Evolutionary conservation across 1,139 yeast species (phyloP).

Genomic region (Taphrina populina): DNA sequence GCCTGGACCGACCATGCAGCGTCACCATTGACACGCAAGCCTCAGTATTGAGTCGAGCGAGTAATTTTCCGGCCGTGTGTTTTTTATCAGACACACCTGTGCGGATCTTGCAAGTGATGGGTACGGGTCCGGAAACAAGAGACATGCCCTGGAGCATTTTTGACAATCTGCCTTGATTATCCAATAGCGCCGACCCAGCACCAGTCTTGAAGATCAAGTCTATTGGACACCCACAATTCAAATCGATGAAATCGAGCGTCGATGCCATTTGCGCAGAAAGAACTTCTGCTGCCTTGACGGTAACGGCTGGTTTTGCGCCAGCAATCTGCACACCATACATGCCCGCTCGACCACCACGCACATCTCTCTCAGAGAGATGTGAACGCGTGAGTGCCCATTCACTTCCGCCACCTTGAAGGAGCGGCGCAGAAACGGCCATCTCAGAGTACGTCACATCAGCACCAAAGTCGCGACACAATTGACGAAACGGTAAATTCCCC

Average conservation of each 20-base stretch:
- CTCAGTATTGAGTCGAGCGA: slow-evolving; percentile 67
- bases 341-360: slow-evolving; percentile 30
- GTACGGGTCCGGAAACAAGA: slow-evolving; percentile 81
- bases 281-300: slow-evolving; percentile 84
- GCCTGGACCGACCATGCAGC: slow-evolving; percentile 92
- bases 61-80: slow-evolving; percentile 78
- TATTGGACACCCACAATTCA: slow-evolving; percentile 97
- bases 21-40: slow-evolving; percentile 89
- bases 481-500: slow-evolving; percentile 91
- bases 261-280: slow-evolving; percentile 49
- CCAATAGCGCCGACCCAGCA: slow-evolving; percentile 91
- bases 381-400: slow-evolving; percentile 98
- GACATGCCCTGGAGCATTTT: slow-evolving; percentile 86
- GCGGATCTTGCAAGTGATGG: slow-evolving; percentile 86
- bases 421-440: slow-evolving; percentile 87
- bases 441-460: slow-evolving; percentile 93
- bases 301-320: slow-evolving; percentile 88
- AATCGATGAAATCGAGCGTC: slow-evolving; percentile 64
- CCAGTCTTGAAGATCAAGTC: slow-evolving; percentile 71
- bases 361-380: slow-evolving; percentile 62
- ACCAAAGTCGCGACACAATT: slow-evolving; percentile 85
- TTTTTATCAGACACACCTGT: slow-evolving; percentile 85
- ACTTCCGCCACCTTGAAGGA: slow-evolving; percentile 82
- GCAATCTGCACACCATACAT: slow-evolving; percentile 91
- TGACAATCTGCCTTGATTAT: slow-evolving; percentile 76